phyloP scores from a whole-genome alignment of 2,329 filamentous ascomycete genomes.

The Pyrenochaeta sp. region DNA sequence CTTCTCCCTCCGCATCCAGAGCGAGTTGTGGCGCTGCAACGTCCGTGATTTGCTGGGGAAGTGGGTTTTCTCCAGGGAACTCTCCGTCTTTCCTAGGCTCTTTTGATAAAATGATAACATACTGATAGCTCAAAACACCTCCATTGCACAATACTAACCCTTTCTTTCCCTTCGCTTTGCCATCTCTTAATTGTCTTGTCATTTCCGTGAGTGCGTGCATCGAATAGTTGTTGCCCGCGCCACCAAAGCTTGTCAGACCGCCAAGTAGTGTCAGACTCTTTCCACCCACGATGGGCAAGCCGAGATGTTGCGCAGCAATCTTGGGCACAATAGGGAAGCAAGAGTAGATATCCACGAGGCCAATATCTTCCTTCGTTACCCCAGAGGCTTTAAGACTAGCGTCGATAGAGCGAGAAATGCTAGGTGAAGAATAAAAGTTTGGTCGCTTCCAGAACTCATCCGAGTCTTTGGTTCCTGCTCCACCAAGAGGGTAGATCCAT shows the following conservation, averaged over 20 bases:
- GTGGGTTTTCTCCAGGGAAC: slow-evolving; percentile 60
- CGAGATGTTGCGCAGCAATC: slow-evolving; percentile 68
- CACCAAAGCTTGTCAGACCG: slow-evolving; percentile 73
- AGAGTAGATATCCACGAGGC: slow-evolving; percentile 71
- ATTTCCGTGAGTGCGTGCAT: slow-evolving; percentile 64
- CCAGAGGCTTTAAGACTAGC: slow-evolving; percentile 60
- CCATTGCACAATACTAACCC: slow-evolving; percentile 72
- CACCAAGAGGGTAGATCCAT: slow-evolving; percentile 72
- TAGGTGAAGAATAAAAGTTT: slow-evolving; percentile 65
- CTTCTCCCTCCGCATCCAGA: slow-evolving; percentile 59
- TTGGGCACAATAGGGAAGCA: slow-evolving; percentile 77
- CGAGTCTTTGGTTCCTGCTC: slow-evolving; percentile 68
- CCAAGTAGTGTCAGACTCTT: slow-evolving; percentile 68
- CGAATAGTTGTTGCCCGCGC: slow-evolving; percentile 75
- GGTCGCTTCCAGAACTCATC: slow-evolving; percentile 70
- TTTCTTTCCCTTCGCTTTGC: slow-evolving; percentile 54
- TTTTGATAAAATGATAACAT: slow-evolving; percentile 66
- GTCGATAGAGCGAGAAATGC: slow-evolving; percentile 67
- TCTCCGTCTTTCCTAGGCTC: slow-evolving; percentile 50
- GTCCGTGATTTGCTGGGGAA: slow-evolving; percentile 55
- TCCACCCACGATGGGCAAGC: slow-evolving; percentile 56
- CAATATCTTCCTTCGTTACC: slow-evolving; percentile 61
- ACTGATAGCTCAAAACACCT: slow-evolving; percentile 71
- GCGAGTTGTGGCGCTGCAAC: slow-evolving; percentile 48
- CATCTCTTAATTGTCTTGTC: slow-evolving; percentile 59